Base-by-base conservation (phyloP, 2,329 filamentous ascomycete genomes). In the Stachybotrys elegans region DNA sequence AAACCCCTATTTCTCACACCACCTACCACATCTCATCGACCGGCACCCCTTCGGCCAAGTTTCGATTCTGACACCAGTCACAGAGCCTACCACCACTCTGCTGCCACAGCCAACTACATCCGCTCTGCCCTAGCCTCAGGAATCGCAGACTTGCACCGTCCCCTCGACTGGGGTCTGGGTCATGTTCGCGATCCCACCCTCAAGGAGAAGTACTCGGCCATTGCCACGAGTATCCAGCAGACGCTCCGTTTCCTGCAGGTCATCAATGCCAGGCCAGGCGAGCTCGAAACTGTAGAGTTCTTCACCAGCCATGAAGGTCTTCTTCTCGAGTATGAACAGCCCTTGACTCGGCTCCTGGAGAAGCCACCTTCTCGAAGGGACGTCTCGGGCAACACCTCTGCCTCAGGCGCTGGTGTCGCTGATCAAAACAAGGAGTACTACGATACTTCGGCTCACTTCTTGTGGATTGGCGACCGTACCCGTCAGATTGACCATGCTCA, bases 391-490 rank as follows among this genome's bases (percentile, higher is more conserved):
- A 50, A 52, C 43, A 53, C 53, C 53, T 44, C 75, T 78, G 51
- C 79, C 76, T 5, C 65, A 60, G 32, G 71, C 40, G 63, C 56
- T n/a, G 43, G 52, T 5, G 48, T 57, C 6, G 50, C 56, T 40
- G 60, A 58, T 23, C 51, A 56, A 34, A 56, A 66, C 14, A 79
- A 79, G 57, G 82, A 84, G 57, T 94, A 88, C 77, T 97, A 94
- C 71, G 86, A 95, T 67, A 97, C 92, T 0, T 95, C 89, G 5
- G 88, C 89, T 0, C 93, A 98, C 63, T 97, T 98, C 72, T 78
- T 98, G 63, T 98, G 93, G 93, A 94, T 98, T 56, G 93, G 93
- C 43, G 93, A 98, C 66, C 87, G 93, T 52, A 98, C 93, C 2
- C 82, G 93, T 38, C 92, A 97, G 67, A 81, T 96, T 37, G 86